Evolutionary conservation across 768 basidiomycete genomes (phyloP).

Genomic region (Sistotremastrum suecicum): DNA sequence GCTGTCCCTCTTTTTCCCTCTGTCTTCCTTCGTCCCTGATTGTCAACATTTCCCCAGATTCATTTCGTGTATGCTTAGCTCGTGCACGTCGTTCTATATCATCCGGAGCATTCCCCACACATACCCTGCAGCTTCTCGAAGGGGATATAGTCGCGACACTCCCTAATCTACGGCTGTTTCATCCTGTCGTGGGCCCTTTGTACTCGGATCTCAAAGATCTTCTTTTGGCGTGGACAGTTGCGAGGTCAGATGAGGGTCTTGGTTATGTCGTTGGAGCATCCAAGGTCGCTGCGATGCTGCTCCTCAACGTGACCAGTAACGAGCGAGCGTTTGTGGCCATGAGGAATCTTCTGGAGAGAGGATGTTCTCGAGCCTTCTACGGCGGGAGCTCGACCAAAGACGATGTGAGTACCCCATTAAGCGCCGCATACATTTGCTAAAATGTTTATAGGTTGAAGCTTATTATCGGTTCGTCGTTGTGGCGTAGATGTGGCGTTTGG

Average conservation of each 20-base stretch:
- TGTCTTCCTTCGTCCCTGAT: not conserved
- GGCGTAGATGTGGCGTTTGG: conserved; percentile 3
- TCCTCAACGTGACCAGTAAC: conserved; percentile 65
- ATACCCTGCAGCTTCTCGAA: conserved; percentile 51
- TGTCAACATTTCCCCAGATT: conserved; percentile 30
- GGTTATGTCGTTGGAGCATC: conserved; percentile 58
- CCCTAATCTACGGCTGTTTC: conserved; percentile 69
- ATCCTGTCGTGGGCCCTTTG: conserved; percentile 60
- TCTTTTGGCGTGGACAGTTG: conserved; percentile 78
- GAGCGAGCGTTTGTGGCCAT: conserved; percentile 64
- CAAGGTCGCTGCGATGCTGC: conserved; percentile 73
- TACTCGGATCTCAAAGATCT: conserved; percentile 74
- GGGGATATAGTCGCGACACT: conserved; percentile 62
- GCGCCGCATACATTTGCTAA: conserved; percentile 12
- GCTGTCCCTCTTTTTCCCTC: conserved; percentile 5
- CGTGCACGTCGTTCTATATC: conserved; percentile 60
- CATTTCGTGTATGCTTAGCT: conserved; percentile 54
- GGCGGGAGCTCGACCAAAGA: conserved; percentile 55
- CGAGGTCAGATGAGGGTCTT: conserved; percentile 70
- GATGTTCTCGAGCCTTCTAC: conserved; percentile 77
- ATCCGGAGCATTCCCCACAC: conserved; percentile 50
- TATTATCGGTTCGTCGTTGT: conserved; percentile 56
- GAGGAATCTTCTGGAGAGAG: conserved; percentile 75
- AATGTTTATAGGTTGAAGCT: conserved; percentile 55
- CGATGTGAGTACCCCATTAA: conserved; percentile 43